These are phyloP conservation scores for Penicillium goetzii DNA, from an alignment of 495 filamentous ascomycete genomes.

Conservation along the genomic window DNA sequence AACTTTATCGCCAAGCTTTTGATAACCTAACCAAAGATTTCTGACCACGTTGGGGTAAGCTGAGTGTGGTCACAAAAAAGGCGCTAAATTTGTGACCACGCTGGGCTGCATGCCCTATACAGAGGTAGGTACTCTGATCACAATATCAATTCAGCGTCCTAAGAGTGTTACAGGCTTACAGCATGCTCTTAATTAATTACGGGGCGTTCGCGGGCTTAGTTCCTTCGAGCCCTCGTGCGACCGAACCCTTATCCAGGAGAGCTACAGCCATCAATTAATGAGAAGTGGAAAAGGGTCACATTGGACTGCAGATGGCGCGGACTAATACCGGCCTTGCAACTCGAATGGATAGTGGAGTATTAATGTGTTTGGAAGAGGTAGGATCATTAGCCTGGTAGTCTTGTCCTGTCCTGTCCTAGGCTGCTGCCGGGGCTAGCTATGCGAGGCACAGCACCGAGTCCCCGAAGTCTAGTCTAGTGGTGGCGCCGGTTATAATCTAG, in stretches of 20 bases:
- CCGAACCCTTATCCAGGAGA: not conserved
- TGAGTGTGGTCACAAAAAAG: too few species aligned
- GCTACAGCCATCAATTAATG: not conserved
- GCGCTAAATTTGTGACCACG: too few species aligned
- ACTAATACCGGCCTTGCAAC: not conserved
- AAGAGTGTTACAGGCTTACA: too few species aligned
- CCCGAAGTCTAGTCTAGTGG: not conserved
- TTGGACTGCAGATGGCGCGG: not conserved
- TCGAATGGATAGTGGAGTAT: not conserved
- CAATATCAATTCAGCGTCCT: not conserved
- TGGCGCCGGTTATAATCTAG: not conserved
- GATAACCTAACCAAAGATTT: too few species aligned
- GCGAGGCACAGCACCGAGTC: not conserved
- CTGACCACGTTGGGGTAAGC: too few species aligned
- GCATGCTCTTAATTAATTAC: not conserved
- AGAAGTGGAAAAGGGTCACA: not conserved
- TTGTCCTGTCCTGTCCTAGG: not conserved
- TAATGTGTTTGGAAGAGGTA: not conserved
- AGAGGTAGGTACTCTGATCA: not conserved
- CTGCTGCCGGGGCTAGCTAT: not conserved
- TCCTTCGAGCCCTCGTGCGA: not conserved
- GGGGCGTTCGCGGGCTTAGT: not conserved
- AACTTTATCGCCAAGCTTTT: too few species aligned
- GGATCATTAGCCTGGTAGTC: not conserved
- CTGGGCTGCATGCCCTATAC: not conserved